phyloP scores from a whole-genome alignment of 768 basidiomycete species.

The Collybiopsis confluens region DNA sequence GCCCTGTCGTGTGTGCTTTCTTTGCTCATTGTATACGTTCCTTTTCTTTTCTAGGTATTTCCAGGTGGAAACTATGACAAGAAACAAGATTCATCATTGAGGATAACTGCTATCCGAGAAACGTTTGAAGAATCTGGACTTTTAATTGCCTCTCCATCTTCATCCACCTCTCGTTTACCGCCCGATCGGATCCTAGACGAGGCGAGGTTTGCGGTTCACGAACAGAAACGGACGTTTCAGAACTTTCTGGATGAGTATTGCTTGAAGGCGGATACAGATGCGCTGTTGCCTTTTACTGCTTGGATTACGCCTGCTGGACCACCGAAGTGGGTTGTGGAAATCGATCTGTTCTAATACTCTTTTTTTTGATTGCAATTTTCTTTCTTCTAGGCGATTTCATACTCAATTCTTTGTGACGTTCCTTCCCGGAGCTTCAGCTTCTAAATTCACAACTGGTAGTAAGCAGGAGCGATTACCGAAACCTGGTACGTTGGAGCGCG shows the following conservation, averaged over 20 bases:
- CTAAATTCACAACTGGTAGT: constrained; percentile 49
- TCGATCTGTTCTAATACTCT: no score
- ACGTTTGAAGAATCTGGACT: constrained; percentile 76
- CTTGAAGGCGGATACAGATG: constrained; percentile 39
- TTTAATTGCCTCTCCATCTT: constrained; percentile 44
- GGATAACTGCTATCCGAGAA: constrained; percentile 67
- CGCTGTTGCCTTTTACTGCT: constrained; percentile 65
- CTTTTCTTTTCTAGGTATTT: constrained; percentile 49
- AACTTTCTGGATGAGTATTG: constrained; percentile 45
- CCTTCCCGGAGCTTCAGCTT: constrained; percentile 37
- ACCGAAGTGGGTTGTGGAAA: constrained; percentile 42
- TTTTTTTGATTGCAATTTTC: constrained; percentile 5
- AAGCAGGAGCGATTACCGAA: constrained; percentile 59
- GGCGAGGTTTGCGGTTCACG: constrained; percentile 53
- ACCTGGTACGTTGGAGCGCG: no score
- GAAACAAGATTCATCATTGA: constrained; percentile 51
- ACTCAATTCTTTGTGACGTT: constrained; percentile 69
- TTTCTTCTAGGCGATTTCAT: constrained; percentile 55
- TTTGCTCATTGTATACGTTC: neutral
- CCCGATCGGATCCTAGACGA: constrained; percentile 40
- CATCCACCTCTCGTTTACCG: constrained; percentile 10
- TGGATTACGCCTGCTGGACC: constrained; percentile 65
- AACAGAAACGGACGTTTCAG: constrained; percentile 44
- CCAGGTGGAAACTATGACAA: constrained; percentile 70
- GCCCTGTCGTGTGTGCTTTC: no score